Evolutionary conservation across 2,329 filamentous ascomycete species (phyloP), one percentile per base, ranked within the genome.

Genomic region (Plenodomus tracheiphilus): DNA sequence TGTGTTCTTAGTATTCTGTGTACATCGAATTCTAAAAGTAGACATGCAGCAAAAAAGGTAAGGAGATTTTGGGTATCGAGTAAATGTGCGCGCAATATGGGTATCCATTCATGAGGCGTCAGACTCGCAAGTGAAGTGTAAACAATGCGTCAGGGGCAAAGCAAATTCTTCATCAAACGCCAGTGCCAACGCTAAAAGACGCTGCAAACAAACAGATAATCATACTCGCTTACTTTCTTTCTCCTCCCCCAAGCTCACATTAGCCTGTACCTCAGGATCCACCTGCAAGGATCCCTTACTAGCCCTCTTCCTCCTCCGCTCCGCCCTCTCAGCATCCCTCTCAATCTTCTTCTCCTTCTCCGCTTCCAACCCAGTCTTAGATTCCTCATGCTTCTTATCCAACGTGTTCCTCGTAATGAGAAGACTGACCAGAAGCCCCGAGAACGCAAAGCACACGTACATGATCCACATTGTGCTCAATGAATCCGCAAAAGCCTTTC

Each of bases 401-500:
- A 80, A 65, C 37, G 62, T 59, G 57, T 77, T 79, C 52, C 65
- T 70, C 43, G 61, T 62, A 47, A 79, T 75, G 39, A 75, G 53
- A n/a, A 75, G 56, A 37, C 69, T 70, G 4, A 72, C 61, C 5
- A 70, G 37, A 32, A 79, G 53, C 0, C 76, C 77, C 0, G 69
- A 46, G 0, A 54, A 72, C 1, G 75, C 62, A 46, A 78, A 74
- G 8, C 58, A 67, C 5, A 71, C 70, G 57, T 79, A 79, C 64
- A 79, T 65, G 51, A 79, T 79, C 77, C 77, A 80, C 75, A 79
- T 79, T 4, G 66, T 74, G 47, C 70, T 71, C 47, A 79, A 54
- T 7, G 70, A 73, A 15, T 75, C 61, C 4, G 77, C 70, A 51
- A 78, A 79, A 0, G 75, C 76, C 4, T 58, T 53, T 17, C 75